Base-by-base conservation (phyloP, 2,329 filamentous ascomycete species). In the Colletotrichum viniferum region DNA sequence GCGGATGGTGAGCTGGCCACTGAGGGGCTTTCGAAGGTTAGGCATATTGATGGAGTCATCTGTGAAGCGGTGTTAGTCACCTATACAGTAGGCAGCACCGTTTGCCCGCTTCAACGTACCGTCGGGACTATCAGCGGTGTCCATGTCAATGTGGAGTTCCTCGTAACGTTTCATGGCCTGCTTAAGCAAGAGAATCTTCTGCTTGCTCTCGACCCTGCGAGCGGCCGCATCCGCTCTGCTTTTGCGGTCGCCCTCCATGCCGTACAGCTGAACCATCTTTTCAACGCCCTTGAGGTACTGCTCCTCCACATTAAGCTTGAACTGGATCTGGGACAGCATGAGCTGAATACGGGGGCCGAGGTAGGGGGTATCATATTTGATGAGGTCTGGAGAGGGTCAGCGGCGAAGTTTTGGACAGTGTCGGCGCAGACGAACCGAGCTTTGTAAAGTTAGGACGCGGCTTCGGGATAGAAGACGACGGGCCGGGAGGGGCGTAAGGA, bases 241-340 rank as follows among this genome's bases (percentile, higher is more conserved):
- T 88, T 98, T 98, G 80, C 96, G 93, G 83, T 99, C 97, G 34
- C 97, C 96, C 84, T 98, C 97, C 90, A 98, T 97, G 83, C 97
- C 93, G 83, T 99, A 99, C 43, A 99, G 89, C 83, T 97, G 95
- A 62, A 98, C 95, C 97, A 99, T 98, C 88, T 99, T 99, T 86
- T 99, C 97, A 80, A 99, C 97, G 77, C 97, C 97, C 82, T 98
- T 97, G 79, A 98, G 96, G 86, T 99, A 99, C 86, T 99, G 97
- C 83, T 98, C 98, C 84, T 99, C 97, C 32, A 99, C 97, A 79
- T 97, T 98, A 77, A 99, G 91, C 87, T 99, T 99, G 88, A 99
- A 99, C 85, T 98, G 96, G 78, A 99, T 93, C 85, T 99, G 97
- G 63, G 97, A 98, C 82, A 99, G 89, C 97, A 99, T 99, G 81